Conservation (phyloP, 768 basidiomycete genomes). For the Phylloporus scabripes region DNA sequence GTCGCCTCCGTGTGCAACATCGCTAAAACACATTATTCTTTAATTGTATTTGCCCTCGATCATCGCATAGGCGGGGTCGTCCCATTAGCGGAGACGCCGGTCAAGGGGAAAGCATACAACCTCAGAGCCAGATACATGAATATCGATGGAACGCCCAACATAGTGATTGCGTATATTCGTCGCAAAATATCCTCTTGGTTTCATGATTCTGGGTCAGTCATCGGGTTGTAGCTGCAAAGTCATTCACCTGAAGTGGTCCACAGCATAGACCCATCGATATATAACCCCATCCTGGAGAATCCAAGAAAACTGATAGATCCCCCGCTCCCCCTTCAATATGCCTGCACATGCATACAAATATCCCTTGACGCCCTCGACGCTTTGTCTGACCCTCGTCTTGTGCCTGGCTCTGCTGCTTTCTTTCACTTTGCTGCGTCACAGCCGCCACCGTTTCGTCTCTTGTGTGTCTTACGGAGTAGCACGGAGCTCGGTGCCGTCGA, state of each 20-base stretch:
- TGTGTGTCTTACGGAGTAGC: conserved; percentile 35
- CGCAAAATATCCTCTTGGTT: conserved; percentile 28
- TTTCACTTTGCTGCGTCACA: conserved; percentile 31
- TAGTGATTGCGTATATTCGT: conserved; percentile 51
- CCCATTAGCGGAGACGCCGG: conserved; percentile 46
- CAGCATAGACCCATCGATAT: conserved; percentile 29
- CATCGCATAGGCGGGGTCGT: conserved; percentile 38
- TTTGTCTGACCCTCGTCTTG: conserved; percentile 38
- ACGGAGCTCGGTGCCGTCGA: conserved; percentile 35
- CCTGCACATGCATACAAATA: conserved; percentile 39
- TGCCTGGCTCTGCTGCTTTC: conserved; percentile 36
- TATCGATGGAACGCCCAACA: conserved; percentile 38
- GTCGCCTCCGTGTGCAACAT: conserved; percentile 52
- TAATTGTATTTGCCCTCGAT: conserved; percentile 54
- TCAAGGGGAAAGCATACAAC: conserved; percentile 47
- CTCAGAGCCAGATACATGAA: conserved; percentile 59
- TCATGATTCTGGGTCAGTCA: conserved; percentile 14
- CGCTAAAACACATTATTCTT: conserved; percentile 39
- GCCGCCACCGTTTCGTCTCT: conserved; percentile 37
- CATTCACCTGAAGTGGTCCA: conserved; percentile 2
- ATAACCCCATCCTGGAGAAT: conserved; percentile 29
- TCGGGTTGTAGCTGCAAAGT: background rate
- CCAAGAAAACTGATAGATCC: conserved; percentile 38
- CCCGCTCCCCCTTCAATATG: conserved; percentile 39
- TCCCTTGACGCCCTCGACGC: conserved; percentile 41